phyloP scores from a whole-genome alignment of 23 red algal genomes.

The Gracilariopsis chorda region DNA sequence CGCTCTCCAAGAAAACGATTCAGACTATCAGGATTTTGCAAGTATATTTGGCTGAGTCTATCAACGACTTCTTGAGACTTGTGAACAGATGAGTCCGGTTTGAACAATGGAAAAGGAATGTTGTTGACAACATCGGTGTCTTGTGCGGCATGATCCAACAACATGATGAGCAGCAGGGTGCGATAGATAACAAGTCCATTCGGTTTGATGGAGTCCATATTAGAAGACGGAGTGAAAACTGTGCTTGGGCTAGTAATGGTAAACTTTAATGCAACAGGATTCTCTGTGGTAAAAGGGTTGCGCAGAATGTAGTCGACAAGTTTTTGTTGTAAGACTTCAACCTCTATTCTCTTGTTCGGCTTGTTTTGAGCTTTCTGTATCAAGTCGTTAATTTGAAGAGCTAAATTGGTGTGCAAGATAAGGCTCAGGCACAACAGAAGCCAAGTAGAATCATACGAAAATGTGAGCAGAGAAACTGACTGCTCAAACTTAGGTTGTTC shows the following conservation, averaged over 20 bases:
- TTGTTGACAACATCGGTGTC: not conserved
- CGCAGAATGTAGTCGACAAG: slow-evolving; percentile 23
- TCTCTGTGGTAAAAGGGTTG: not conserved
- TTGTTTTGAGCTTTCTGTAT: not conserved
- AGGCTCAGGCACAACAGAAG: slow-evolving; percentile 20
- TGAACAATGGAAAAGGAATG: slow-evolving; percentile 20
- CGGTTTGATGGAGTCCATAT: not conserved
- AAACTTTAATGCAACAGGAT: not conserved
- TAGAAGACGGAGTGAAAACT: not conserved
- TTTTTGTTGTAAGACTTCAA: not conserved
- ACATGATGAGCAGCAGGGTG: not conserved
- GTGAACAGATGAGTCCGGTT: not conserved
- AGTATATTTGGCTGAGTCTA: not conserved
- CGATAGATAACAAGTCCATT: slow-evolving; percentile 19
- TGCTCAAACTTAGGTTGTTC: not conserved
- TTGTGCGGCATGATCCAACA: slow-evolving; percentile 16
- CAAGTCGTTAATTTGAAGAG: not conserved
- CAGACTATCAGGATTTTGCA: not conserved
- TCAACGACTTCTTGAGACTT: slow-evolving; percentile 26
- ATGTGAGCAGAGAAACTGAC: not conserved
- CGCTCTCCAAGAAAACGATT: not conserved
- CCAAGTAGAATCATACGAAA: slow-evolving; percentile 37
- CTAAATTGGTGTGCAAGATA: slow-evolving; percentile 27
- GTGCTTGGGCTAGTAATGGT: not conserved
- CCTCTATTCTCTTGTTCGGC: not conserved